Conservation (phyloP, 2,329 filamentous ascomycete genomes). For the Exophiala xenobiotica region DNA sequence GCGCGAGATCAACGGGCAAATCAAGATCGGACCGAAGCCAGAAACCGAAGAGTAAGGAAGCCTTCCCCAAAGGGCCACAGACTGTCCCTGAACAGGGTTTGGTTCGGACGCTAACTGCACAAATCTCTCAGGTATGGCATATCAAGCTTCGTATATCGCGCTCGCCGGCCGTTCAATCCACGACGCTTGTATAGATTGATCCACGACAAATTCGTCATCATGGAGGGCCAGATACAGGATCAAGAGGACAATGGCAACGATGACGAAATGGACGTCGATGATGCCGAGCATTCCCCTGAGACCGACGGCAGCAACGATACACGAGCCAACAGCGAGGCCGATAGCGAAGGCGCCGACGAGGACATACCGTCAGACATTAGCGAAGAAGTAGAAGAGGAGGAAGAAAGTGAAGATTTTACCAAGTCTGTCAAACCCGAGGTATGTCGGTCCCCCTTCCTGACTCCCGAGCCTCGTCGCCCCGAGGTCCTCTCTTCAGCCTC, state of each 20-base stretch:
- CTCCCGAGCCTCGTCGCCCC: neutral
- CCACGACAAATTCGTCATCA: constrained; percentile 47
- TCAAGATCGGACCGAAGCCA: constrained; percentile 63
- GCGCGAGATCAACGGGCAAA: constrained; percentile 55
- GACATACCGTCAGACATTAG: constrained; percentile 8
- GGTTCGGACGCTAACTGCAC: constrained; percentile 5
- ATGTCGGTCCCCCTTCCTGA: neutral
- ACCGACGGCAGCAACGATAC: neutral
- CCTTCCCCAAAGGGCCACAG: too few relatives aligned
- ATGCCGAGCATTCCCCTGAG: constrained; percentile 1
- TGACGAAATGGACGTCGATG: constrained; percentile 32
- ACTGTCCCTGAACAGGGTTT: too few relatives aligned
- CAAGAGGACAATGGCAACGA: constrained; percentile 33
- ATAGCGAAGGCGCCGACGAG: neutral
- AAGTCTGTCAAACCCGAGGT: constrained; percentile 22
- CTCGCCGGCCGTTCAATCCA: constrained; percentile 53
- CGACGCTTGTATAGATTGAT: constrained; percentile 42
- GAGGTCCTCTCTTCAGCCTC: neutral
- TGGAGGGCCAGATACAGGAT: constrained; percentile 38
- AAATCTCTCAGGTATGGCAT: constrained; percentile 61
- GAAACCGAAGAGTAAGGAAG: constrained; percentile 63
- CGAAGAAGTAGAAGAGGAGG: constrained; percentile 7
- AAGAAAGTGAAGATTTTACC: constrained; percentile 15
- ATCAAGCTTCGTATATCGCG: constrained; percentile 67
- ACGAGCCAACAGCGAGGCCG: neutral